phyloP scores from a whole-genome alignment of 2,329 filamentous ascomycete species.

The Calonectria pseudoreteaudii region DNA sequence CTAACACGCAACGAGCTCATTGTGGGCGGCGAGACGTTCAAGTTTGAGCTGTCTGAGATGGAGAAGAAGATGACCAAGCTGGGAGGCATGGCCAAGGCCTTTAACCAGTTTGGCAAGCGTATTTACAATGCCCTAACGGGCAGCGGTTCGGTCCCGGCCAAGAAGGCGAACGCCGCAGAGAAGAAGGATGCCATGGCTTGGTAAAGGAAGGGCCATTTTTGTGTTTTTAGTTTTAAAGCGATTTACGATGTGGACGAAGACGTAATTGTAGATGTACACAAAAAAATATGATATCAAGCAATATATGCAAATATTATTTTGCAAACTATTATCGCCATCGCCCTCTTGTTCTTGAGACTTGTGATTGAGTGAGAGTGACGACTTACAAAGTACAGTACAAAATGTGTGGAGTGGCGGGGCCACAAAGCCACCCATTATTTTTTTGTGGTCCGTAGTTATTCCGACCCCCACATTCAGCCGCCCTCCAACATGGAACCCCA shows the following conservation, averaged over 20 bases:
- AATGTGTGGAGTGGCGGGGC: neutral
- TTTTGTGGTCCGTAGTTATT: neutral
- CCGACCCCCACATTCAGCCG: neutral
- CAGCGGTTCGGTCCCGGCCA: slow-evolving; percentile 1
- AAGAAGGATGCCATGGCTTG: slow-evolving; percentile 4
- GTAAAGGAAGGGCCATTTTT: neutral
- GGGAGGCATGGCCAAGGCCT: slow-evolving; percentile 5
- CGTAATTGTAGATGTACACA: neutral
- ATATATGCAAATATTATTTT: neutral
- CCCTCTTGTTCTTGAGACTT: too few species aligned
- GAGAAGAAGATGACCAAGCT: slow-evolving; percentile 7
- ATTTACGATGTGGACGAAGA: neutral
- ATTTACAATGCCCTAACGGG: slow-evolving; percentile 7
- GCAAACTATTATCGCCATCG: neutral
- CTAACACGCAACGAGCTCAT: neutral
- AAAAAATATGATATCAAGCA: neutral
- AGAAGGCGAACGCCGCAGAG: neutral
- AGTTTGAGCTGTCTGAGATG: neutral
- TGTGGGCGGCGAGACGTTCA: neutral
- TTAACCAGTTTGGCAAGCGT: slow-evolving; percentile 9
- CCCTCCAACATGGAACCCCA: neutral
- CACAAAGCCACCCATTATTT: neutral
- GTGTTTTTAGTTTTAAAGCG: neutral
- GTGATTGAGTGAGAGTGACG: too few species aligned
- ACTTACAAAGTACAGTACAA: too few species aligned